Conservation (phyloP, 257 asterid genomes). For the Leptodermis oblonga region DNA sequence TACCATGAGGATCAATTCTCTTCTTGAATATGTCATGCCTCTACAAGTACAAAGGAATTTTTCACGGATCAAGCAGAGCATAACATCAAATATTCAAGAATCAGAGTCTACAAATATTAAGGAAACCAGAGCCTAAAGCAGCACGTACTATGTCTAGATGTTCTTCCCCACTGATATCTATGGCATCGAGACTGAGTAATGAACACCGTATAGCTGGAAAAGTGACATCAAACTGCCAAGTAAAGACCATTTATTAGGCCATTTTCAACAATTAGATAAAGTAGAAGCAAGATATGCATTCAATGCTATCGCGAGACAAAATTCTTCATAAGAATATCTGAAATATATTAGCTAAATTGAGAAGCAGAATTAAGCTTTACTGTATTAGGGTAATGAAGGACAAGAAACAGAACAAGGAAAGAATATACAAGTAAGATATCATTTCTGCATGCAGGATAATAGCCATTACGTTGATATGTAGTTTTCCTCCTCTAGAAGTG, state of each 20-base stretch:
- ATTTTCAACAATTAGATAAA: neutral
- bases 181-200: slow-evolving; percentile 88
- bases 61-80: slow-evolving; percentile 1
- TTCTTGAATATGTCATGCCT: slow-evolving; percentile 91
- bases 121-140: slow-evolving; percentile 3
- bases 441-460: slow-evolving; percentile 6
- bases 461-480: slow-evolving; percentile 70
- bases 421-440: neutral
- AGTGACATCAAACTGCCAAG: slow-evolving; percentile 81
- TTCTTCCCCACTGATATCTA: slow-evolving; percentile 98
- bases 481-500: slow-evolving; percentile 91
- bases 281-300: neutral
- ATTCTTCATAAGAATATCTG: neutral
- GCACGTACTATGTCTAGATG: slow-evolving; percentile 81
- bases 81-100: neutral
- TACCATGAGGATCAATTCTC: slow-evolving; percentile 78
- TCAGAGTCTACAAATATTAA: slow-evolving; percentile 1
- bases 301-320: neutral
- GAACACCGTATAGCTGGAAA: slow-evolving; percentile 88
- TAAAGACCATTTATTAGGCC: slow-evolving; percentile 5
- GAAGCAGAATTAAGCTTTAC: no score
- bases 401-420: neutral
- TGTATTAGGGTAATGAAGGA: no score
- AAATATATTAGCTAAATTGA: neutral
- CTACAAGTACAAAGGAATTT: slow-evolving; percentile 41